These are phyloP conservation scores for Aeminium ludgeri DNA, from an alignment of 495 filamentous ascomycete species.

Conservation along the genomic window DNA sequence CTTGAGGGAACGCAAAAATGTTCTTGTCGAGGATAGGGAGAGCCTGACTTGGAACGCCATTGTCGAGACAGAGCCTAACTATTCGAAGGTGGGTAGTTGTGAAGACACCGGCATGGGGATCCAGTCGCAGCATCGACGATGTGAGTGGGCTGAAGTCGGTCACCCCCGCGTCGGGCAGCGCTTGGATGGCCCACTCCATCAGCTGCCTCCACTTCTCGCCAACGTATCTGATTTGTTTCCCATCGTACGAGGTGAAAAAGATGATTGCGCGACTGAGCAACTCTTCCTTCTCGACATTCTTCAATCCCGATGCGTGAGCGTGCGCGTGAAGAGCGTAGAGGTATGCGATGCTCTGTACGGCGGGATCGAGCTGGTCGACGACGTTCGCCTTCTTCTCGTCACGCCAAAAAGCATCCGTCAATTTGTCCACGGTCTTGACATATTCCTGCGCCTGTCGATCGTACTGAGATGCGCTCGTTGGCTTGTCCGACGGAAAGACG, in stretches of 20 bases:
- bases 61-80: constrained; percentile 40
- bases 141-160: constrained; percentile 42
- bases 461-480: constrained; percentile 11
- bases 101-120: constrained; percentile 52
- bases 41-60: constrained; percentile 35
- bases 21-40: constrained; percentile 52
- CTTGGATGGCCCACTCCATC: constrained; percentile 24
- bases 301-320: constrained; percentile 8
- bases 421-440: constrained; percentile 11
- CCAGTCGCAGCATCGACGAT: constrained; percentile 52
- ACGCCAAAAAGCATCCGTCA: constrained; percentile 5
- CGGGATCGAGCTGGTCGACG: constrained; percentile 21
- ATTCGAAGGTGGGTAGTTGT: constrained; percentile 50
- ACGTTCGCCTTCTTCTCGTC: constrained; percentile 18
- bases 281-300: constrained; percentile 11
- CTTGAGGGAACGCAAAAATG: constrained; percentile 45
- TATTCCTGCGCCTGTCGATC: constrained; percentile 15
- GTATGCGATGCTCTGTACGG: constrained; percentile 22
- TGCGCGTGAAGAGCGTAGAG: constrained; percentile 14
- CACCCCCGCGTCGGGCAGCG: neutral
- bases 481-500: constrained; percentile 15
- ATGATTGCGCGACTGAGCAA: constrained; percentile 22
- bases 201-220: constrained; percentile 37
- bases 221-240: constrained; percentile 41
- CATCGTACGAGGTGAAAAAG: constrained; percentile 39